Evolutionary conservation across 1,139 yeast species (phyloP), one percentile per base, ranked within the genome.

Genomic region (Suhomyces taliae): DNA sequence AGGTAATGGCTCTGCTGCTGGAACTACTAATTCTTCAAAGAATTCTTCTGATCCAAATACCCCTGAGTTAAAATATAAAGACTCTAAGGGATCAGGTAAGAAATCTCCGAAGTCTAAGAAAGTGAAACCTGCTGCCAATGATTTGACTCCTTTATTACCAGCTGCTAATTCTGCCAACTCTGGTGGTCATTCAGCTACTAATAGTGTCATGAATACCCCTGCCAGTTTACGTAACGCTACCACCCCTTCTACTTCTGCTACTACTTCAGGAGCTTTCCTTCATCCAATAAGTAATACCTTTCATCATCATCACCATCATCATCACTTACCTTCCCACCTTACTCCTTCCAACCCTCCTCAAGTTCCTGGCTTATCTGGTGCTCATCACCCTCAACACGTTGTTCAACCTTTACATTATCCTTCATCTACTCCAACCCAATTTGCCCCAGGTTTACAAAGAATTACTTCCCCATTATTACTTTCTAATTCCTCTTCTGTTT

Each of bases 381-480:
- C 38, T 7, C 52, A 50, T 31, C 53, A 48, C 39, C 45, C 38
- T 29, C 51, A 48, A 31, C 74, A 70, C 40, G 76, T 79, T 41
- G 77, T 74, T 3, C 78, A 73, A 55, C 86, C 87, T 10, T 66
- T 83, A 40, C 85, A 83, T 60, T 83, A 83, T 59, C 89, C 89
- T 7, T 74, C 82, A 5, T 81, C 87, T 1, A 82, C 87, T 1
- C 89, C 89, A 24, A 79, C 87, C 1, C 87, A 82, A 58, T 83
- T 81, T 70, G 87, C 87, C 33, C 82, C 86, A 0, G 84, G 84
- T 37, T 65, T 83, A 48, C 80, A 79, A 54, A 64, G 83, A 42
- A 83, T 83, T 48, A 83, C 88, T 0, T 82, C 87, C 10, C 89
- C 89, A 0, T 67, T 83, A 47, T 64, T 83, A 49, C 70, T 83